Evolutionary conservation across 2,329 filamentous ascomycete species (phyloP), one percentile per base, ranked within the genome.

Genomic region (Penicillium glabrum): DNA sequence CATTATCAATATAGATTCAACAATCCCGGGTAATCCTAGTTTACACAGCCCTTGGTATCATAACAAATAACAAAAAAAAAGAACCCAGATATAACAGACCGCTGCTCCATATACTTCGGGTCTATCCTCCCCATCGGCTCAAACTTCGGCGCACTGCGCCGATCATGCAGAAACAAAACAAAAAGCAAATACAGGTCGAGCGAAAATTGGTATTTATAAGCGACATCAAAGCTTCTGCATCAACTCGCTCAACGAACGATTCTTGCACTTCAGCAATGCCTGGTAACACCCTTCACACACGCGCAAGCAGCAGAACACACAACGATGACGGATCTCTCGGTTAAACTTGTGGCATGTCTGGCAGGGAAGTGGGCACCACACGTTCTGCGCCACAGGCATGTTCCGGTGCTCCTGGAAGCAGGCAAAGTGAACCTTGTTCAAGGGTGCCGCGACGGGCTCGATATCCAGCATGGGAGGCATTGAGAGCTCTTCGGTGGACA

Each of bases 271-370:
- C 62, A 72, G 67, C 54, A 79, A 59, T 16, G 44, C 53, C 46
- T 72, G 63, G 51, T 67, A 67, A 56, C 76, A 79, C 9, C 60
- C 58, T 3, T 57, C 67, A 52, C 76, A 78, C 39, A 79, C 68
- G 5, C 76, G 69, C 61, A 79, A 57, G 51, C 69, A 75, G 51
- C 76, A 79, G 52, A 76, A 78, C 7, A 74, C 70, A 57, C 76
- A 79, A 35, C 71, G 71, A 58, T 73, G 69, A 10, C 75, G 67
- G 21, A 71, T 63, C 57, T 77, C 69, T 3, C 66, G 69, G 52
- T 77, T 74, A 13, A 68, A 66, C 49, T 74, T 73, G 35, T 71
- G 70, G 57, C 76, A 79, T 4, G 74, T 71, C 75, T 78, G 77
- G 62, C 76, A 79, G 10, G 75, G 76, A 33, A 77, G 64, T 5